Evolutionary conservation across 257 asterid species (phyloP), one percentile per base, ranked within the genome.

Genomic region (Petunia axillaris): DNA sequence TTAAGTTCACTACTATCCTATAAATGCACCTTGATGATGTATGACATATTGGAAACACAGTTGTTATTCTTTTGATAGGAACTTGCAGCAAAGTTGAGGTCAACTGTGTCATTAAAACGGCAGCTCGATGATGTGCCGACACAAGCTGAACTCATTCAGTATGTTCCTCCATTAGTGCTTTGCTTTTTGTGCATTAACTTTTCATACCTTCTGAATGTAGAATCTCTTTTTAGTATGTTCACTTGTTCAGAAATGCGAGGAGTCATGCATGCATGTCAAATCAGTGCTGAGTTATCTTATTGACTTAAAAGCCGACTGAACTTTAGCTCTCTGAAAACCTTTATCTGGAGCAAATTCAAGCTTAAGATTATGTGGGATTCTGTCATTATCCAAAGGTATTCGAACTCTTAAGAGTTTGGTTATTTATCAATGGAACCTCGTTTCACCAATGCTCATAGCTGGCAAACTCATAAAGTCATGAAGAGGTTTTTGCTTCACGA

Each of bases 71-170:
- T 62, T 71, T 57, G 75, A 36, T 78, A 94, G 98, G 96, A 90
- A 82, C 94, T 91, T 52, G 91, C 93, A 25, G 74, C 85, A 39
- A 91, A 89, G 81, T 82, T 88, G 76, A 90, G 93, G 85, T 82
- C 87, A 48, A 77, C 88, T 81, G 84, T 93, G 81, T 81, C 82
- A 64, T 84, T 91, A 58, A 90, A 90, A 86, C 85, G 90, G 79
- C 88, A 89, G 85, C 82, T 91, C 82, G 94, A 93, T 82, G 91
- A 87, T 80, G 83, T 93, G 78, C 92, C 96, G 81, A 79, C 89
- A 37, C 93, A 89, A 64, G 91, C 91, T 79, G 98, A 94, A 88
- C 91, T 93, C 74, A 91, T 87, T 81, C 98, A 93, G 98, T 94
- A 94, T 64, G 85, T 83, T 53, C 75, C 89, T 57, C 54, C 77